Base-by-base conservation (phyloP, 208 protist genomes). In the Leishmania arabica region DNA sequence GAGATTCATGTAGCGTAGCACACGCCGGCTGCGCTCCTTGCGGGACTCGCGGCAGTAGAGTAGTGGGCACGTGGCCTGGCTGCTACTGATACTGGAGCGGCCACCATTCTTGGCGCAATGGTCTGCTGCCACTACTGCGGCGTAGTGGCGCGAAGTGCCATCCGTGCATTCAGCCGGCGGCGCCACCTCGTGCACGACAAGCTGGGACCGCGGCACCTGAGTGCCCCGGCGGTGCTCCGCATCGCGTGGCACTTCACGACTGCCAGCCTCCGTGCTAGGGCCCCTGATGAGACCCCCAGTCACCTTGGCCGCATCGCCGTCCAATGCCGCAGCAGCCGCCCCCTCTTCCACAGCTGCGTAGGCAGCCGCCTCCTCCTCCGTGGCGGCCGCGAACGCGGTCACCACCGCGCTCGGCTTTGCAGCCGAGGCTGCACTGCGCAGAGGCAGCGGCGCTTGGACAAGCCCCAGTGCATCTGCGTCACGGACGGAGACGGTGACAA, bases 1-100 rank as follows among this genome's bases (percentile, higher is more conserved):
- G 42, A 85, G 64, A 76, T 95, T 91, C 78, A 93, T 79, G 69
- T 90, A 81, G 0, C 88, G 89, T 73, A 95, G 58, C 40, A 87
- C 83, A 56, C 87, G 84, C 27, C 90, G 81, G 60, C 78, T 83
- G 40, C 90, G 86, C 75, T 90, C 86, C 53, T 84, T 91, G 24
- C 88, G 86, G 5, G 82, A 85, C 56, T 85, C 77, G 1, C 66
- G 60, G 49, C 72, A 62, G 53, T 85, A 85, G 53, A 85, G 74
- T 47, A 84, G 73, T 49, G 82, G 82, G 42, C 82, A 85, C 37
- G 77, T 82, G 24, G 65, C 76, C 34, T 79, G 34, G 60, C 81
- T 85, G 71, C 75, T 85, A 49, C 64, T 75, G 65, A 60, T 47
- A 51, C 72, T 85, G 40, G n/a, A 49, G 51, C 47, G 71, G n/a